Evolutionary conservation across 768 basidiomycete species (phyloP), one percentile per base, ranked within the genome.

Genomic region (Hericium erinaceus): DNA sequence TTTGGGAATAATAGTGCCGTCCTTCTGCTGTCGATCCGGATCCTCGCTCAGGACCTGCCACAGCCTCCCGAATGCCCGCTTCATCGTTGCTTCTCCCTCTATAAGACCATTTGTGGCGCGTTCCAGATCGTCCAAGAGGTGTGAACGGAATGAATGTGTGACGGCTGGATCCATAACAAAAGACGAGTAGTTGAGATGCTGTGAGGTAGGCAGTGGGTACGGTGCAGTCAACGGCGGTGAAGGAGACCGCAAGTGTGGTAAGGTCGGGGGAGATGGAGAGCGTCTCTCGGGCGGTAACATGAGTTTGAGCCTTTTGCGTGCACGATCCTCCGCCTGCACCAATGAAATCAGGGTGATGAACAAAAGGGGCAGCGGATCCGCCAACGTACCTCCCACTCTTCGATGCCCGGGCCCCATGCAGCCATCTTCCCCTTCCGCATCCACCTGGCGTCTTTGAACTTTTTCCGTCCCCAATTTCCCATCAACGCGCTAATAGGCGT

Each of bases 381-480:
- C 20, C 3, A 10, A 63, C 77, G 61, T 65, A 88, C 91, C 82
- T 92, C 89, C 85, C 88, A 91, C 58, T 92, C 89, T 39, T 89
- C 89, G 74, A 84, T 81, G 51, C 80, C 79, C 20, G 91, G 89
- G 28, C 89, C 89, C 92, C 92, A 94, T 13, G 84, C 75, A 28
- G 82, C 80, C 58, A 92, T 82, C 71, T 94, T 93, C 49, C 91
- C 89, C 67, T 78, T 80, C 16, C 90, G 81, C 52, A 88, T 77
- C 90, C 90, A 93, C 66, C 90, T 77, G 18, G 88, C 82, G n/a
- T 83, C 84, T 67, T 82, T 83, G 58, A 77, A 70, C 10, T 77
- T 80, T 72, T 94, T 94, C 58, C 83, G 80, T 2, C 92, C 92
- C 89, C 92, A 93, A 63, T 94, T 94, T 39, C 92, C 87, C 48